phyloP scores from a whole-genome alignment of 495 filamentous ascomycete genomes.

The Aspergillus funiculosus region DNA sequence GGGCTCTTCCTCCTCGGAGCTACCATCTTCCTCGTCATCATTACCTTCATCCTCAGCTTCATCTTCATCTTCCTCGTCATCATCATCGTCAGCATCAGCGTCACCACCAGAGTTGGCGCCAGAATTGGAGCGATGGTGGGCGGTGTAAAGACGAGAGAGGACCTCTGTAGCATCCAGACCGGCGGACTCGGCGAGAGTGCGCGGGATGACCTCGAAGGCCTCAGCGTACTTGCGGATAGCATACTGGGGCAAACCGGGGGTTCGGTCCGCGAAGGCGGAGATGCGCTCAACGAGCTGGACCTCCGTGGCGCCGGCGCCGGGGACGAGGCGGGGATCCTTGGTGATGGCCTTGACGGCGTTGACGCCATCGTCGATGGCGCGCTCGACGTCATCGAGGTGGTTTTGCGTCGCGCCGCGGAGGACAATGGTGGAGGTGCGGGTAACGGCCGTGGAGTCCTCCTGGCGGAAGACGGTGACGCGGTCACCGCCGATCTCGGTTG shows the following conservation, averaged over 20 bases:
- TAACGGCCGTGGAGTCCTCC: constrained; percentile 84
- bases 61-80: constrained; percentile 29
- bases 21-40: constrained; percentile 40
- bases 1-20: constrained; percentile 53
- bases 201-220: constrained; percentile 93
- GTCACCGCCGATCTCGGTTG: constrained; percentile 96
- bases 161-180: constrained; percentile 96
- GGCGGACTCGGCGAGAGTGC: constrained; percentile 87
- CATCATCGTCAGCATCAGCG: constrained; percentile 25
- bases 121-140: constrained; percentile 60
- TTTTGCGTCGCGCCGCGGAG: constrained; percentile 96
- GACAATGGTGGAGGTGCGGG: constrained; percentile 90
- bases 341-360: constrained; percentile 99
- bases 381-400: constrained; percentile 94
- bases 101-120: constrained; percentile 26
- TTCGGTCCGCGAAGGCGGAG: constrained; percentile 80
- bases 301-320: constrained; percentile 93
- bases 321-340: constrained; percentile 81
- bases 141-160: constrained; percentile 82
- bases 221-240: constrained; percentile 96
- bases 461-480: constrained; percentile 98
- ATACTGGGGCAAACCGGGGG: constrained; percentile 86
- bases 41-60: constrained; percentile 27
- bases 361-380: constrained; percentile 96
- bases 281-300: constrained; percentile 92